Evolutionary conservation across 2,329 filamentous ascomycete genomes (phyloP).

Genomic region (Colletotrichum sp.): DNA sequence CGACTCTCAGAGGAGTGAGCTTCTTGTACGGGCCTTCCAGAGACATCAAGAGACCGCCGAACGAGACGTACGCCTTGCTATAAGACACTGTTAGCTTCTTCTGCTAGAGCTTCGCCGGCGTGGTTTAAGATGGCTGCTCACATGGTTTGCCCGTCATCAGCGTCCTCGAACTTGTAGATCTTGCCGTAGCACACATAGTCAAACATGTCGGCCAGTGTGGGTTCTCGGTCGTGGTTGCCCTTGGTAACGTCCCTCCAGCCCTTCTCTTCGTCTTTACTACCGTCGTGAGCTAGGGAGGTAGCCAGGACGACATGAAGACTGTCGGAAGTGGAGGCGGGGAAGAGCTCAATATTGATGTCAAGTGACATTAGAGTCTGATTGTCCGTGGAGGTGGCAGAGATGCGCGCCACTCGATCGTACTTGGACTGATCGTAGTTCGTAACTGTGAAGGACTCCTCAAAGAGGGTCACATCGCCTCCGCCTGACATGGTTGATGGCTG

Average conservation of each 20-base stretch:
- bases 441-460: conserved; percentile 90
- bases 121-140: conserved; percentile 52
- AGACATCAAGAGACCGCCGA: conserved; percentile 88
- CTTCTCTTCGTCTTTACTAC: conserved; percentile 75
- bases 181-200: conserved; percentile 91
- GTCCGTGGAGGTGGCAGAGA: conserved; percentile 79
- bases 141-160: conserved; percentile 81
- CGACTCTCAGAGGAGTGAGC: conserved; percentile 87
- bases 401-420: conserved; percentile 93
- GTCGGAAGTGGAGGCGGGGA: conserved; percentile 77
- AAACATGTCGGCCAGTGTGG: conserved; percentile 76
- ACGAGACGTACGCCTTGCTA: conserved; percentile 93
- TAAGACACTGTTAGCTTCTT: conserved; percentile 12
- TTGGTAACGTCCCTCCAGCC: conserved; percentile 81
- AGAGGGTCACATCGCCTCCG: conserved; percentile 88
- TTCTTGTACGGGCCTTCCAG: conserved; percentile 96
- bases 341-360: conserved; percentile 94
- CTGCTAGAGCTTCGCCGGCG: neutral
- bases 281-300: conserved; percentile 85
- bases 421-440: conserved; percentile 81
- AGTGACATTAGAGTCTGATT: conserved; percentile 78
- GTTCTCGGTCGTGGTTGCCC: conserved; percentile 51
- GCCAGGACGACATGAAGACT: conserved; percentile 82
- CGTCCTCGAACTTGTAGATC: conserved; percentile 88
- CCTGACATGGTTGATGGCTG: conserved; percentile 42